A percentile compares a stretch with the other conserved stretches of the same genome.
Conservation (phyloP, 83 land plant genomes). For the Picea abies region DNA sequence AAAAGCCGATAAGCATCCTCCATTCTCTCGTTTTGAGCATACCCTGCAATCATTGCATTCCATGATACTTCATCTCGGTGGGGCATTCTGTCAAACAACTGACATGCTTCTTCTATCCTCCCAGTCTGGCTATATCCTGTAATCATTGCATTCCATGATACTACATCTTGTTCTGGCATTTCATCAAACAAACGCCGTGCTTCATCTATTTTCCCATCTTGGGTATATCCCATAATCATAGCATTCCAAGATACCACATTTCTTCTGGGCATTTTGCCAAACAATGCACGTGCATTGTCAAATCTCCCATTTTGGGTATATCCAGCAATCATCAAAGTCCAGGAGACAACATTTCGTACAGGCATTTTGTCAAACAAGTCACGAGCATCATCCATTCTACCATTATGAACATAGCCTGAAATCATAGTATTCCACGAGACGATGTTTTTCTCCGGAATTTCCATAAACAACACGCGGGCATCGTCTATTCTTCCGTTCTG, state of each 20-base stretch:
- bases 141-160: conserved; percentile 13
- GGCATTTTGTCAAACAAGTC: conserved; percentile 7
- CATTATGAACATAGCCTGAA: not conserved
- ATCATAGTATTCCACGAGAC: not conserved
- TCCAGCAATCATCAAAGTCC: conserved; percentile 13
- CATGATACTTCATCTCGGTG: conserved; percentile 3
- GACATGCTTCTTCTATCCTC: not conserved
- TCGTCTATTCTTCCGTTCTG: not conserved
- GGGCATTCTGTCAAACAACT: conserved; percentile 10
- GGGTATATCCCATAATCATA: conserved; percentile 12
- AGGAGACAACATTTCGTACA: not conserved
- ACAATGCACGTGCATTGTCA: conserved; percentile 7
- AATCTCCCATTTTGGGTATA: not conserved
- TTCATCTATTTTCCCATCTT: conserved; percentile 9
- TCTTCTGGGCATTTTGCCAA: conserved; percentile 5
- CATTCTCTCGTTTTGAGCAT: conserved; percentile 21
- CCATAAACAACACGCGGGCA: conserved; percentile 3
- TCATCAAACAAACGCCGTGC: not conserved
- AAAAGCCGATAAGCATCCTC: conserved; percentile 31
- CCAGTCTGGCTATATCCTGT: conserved; percentile 10
- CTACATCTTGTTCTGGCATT: conserved; percentile 2
- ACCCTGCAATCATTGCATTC: conserved; percentile 20
- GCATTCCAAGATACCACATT: conserved; percentile 15
- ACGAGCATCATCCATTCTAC: not conserved
- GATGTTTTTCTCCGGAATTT: not conserved